Conservation (phyloP, 495 filamentous ascomycete species). For the Melanomma pulvis-pyrius region DNA sequence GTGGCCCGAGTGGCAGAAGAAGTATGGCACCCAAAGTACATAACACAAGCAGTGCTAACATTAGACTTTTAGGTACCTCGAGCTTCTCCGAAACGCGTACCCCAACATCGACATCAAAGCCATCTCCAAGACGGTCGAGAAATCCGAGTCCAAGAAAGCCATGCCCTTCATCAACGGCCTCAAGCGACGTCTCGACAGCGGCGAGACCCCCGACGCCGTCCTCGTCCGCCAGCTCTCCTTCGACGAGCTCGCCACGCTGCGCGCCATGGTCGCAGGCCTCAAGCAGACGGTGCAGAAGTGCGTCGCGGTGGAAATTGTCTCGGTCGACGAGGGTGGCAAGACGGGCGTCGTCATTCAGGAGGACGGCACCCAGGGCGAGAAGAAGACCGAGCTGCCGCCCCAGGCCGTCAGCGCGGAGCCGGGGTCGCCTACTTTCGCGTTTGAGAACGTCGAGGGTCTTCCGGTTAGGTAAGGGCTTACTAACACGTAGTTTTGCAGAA, state of each 20-base stretch:
- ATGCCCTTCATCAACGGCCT: constrained; percentile 94
- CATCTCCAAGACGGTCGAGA: constrained; percentile 71
- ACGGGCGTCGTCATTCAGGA: constrained; percentile 59
- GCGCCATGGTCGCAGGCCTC: constrained; percentile 47
- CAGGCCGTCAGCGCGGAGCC: constrained; percentile 71
- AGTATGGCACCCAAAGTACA: constrained; percentile 37
- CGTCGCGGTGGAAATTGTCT: constrained; percentile 45
- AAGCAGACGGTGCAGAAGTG: constrained; percentile 47
- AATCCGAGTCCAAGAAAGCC: constrained; percentile 91
- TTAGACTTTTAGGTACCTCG: constrained; percentile 61
- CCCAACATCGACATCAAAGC: constrained; percentile 73
- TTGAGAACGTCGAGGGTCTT: constrained; percentile 64
- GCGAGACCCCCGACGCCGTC: constrained; percentile 63
- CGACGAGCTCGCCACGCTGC: constrained; percentile 71
- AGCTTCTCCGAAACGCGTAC: constrained; percentile 71
- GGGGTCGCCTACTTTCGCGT: constrained; percentile 75
- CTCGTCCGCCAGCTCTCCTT: constrained; percentile 83
- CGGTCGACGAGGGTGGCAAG: constrained; percentile 46
- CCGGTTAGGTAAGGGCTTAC: constrained; percentile 1
- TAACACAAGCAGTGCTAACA: not conserved
- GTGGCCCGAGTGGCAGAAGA: constrained; percentile 87
- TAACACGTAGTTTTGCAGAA: not conserved
- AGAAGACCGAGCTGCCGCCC: constrained; percentile 56
- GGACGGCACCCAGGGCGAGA: constrained; percentile 67
- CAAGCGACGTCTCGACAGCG: constrained; percentile 73